Evolutionary conservation across 495 filamentous ascomycete species (phyloP).

Genomic region (Cairneyella variabilis): DNA sequence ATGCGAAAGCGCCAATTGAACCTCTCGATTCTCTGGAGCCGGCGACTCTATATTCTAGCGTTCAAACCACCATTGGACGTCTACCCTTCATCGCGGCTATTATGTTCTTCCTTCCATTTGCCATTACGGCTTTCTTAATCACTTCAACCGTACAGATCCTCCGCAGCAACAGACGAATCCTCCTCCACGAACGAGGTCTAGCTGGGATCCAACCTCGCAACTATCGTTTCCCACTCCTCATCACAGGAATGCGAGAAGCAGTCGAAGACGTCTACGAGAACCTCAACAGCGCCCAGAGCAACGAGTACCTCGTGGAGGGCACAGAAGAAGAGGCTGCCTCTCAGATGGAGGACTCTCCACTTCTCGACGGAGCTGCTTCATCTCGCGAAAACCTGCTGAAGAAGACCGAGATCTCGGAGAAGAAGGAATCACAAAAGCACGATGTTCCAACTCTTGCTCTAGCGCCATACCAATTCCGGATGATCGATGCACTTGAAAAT

Average conservation of each 20-base stretch:
- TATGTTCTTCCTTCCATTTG: conserved; percentile 63
- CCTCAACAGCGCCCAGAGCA: conserved; percentile 55
- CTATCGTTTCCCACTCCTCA: conserved; percentile 73
- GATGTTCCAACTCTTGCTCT: conserved; percentile 70
- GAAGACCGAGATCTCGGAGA: conserved; percentile 1
- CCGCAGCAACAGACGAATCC: conserved; percentile 67
- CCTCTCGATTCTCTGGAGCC: conserved; percentile 28
- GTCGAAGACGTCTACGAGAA: conserved; percentile 74
- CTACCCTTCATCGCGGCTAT: conserved; percentile 59
- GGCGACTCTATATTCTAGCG: conserved; percentile 16
- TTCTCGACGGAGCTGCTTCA: background rate
- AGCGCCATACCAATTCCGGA: conserved; percentile 72
- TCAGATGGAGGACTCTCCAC: conserved; percentile 1
- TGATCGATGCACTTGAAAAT: conserved; percentile 71
- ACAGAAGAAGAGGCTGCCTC: conserved; percentile 20
- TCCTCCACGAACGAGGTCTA: conserved; percentile 68
- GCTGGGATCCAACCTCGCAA: conserved; percentile 55
- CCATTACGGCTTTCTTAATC: conserved; percentile 62
- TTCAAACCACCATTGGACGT: conserved; percentile 32
- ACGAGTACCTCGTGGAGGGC: conserved; percentile 41
- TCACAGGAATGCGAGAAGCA: conserved; percentile 64
- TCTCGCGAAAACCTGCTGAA: background rate
- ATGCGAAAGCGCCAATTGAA: conserved; percentile 59
- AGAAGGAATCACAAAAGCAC: conserved; percentile 20
- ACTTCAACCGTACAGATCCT: conserved; percentile 73